Conservation (phyloP, 768 basidiomycete genomes). For the Trametes punicea region DNA sequence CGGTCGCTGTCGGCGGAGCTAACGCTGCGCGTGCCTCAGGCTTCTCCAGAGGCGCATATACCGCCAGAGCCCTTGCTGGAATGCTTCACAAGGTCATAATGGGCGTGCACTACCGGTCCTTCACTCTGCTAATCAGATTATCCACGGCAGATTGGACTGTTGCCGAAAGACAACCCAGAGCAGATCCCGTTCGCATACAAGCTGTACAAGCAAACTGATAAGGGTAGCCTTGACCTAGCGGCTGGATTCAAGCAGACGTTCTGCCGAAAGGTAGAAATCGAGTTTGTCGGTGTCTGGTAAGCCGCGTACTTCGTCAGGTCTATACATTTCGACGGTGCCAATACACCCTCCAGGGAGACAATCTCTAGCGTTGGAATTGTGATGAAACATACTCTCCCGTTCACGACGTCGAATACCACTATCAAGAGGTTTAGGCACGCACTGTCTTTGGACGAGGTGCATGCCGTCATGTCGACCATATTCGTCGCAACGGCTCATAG, state of each 20-base stretch:
- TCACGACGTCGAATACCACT: conserved; percentile 56
- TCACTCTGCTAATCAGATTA: background rate
- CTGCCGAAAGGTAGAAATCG: conserved; percentile 62
- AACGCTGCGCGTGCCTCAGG: too few relatives aligned
- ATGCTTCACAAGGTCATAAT: conserved; percentile 75
- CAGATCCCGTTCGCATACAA: conserved; percentile 75
- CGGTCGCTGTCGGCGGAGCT: too few relatives aligned
- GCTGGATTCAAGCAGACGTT: conserved; percentile 73
- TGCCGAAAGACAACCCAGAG: conserved; percentile 63
- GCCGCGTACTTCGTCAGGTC: background rate
- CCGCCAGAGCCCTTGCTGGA: conserved; percentile 70
- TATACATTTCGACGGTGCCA: background rate
- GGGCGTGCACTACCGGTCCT: too few relatives aligned
- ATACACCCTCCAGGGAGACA: conserved; percentile 75
- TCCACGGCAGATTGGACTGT: conserved; percentile 58
- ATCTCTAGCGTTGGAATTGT: conserved; percentile 73
- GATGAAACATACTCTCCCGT: conserved; percentile 59
- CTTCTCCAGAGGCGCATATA: conserved; percentile 72
- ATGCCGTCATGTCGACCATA: conserved; percentile 9
- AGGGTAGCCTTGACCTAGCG: conserved; percentile 42
- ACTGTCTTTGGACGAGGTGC: conserved; percentile 71
- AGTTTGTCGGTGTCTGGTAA: conserved; percentile 79
- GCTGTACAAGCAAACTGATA: conserved; percentile 56
- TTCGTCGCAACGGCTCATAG: background rate
- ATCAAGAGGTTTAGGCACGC: conserved; percentile 78